A percentile compares a stretch with the other conserved stretches of the same genome.
These are phyloP conservation scores for Cyamopsis tetragonoloba DNA, from an alignment of 306 rosid species.

Conservation along the genomic window DNA sequence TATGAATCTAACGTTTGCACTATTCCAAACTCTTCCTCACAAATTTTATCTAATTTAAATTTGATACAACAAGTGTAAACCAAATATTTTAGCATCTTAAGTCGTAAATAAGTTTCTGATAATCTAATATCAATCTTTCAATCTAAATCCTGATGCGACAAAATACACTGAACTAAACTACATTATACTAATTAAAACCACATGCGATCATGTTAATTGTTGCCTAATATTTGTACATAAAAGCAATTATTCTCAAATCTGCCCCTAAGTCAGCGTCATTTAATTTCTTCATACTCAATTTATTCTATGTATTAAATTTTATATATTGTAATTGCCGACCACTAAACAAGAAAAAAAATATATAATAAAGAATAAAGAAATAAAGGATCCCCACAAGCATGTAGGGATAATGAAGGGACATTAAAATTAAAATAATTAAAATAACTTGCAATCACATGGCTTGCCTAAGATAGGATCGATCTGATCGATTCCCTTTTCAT, in stretches of 20 bases:
- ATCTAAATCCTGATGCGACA: not conserved
- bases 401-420: constrained; percentile 16
- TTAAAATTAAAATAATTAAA: constrained; percentile 17
- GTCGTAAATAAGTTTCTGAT: not conserved
- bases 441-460: constrained; percentile 42
- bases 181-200: too few relatives aligned
- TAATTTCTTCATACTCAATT: constrained; percentile 17
- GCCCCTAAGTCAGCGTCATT: not conserved
- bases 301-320: not conserved
- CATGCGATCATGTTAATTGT: constrained; percentile 45
- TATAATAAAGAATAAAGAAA: not conserved
- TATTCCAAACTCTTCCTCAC: too few relatives aligned
- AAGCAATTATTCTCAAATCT: constrained; percentile 33
- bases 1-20: too few relatives aligned
- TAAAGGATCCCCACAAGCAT: not conserved
- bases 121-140: not conserved
- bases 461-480: constrained; percentile 48
- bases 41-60: not conserved
- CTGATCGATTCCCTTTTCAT: not conserved
- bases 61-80: not conserved
- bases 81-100: not conserved
- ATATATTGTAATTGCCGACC: constrained; percentile 45
- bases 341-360: constrained; percentile 15
- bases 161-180: not conserved
- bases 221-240: constrained; percentile 16